These are phyloP conservation scores for Populus simonii DNA, from an alignment of 345 rosid genomes.

Conservation along the genomic window DNA sequence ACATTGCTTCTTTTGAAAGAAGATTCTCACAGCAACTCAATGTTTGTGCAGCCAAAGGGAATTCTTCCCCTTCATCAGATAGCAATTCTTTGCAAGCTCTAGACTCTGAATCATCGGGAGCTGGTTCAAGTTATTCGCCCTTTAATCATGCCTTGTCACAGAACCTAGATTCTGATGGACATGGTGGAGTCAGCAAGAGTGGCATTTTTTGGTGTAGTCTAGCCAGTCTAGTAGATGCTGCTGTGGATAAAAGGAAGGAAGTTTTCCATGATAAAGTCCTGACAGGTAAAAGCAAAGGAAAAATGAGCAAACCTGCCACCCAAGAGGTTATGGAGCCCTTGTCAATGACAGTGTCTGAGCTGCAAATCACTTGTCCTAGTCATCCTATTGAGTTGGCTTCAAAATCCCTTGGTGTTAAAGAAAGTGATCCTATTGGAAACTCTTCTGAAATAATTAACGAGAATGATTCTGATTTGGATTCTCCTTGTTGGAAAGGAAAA, in stretches of 20 bases:
- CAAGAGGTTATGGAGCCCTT: conserved; percentile 10
- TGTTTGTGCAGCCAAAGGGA: conserved; percentile 12
- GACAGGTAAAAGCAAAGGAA: conserved; percentile 7
- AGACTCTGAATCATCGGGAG: conserved; percentile 11
- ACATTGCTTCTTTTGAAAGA: conserved; percentile 14
- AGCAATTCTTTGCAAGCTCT: conserved; percentile 7
- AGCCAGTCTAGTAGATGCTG: background rate
- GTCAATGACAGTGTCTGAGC: conserved; percentile 9
- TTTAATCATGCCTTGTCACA: conserved; percentile 8
- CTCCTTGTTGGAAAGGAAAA: conserved; percentile 68
- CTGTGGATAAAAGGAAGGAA: conserved; percentile 9
- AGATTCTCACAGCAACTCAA: conserved; percentile 1
- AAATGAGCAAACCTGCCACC: background rate
- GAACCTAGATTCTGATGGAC: conserved; percentile 6
- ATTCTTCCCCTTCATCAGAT: conserved; percentile 6
- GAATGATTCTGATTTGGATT: conserved; percentile 54
- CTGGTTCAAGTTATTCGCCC: conserved; percentile 9
- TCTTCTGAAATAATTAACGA: conserved; percentile 15
- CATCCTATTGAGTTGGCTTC: conserved; percentile 20
- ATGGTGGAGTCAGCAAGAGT: conserved; percentile 3
- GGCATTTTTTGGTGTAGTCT: background rate
- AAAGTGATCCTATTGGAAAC: conserved; percentile 17
- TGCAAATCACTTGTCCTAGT: conserved; percentile 10
- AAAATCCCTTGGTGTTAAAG: conserved; percentile 21
- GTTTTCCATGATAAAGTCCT: conserved; percentile 8